Conservation (phyloP, 305 asterid species). For the Andrographis paniculata region DNA sequence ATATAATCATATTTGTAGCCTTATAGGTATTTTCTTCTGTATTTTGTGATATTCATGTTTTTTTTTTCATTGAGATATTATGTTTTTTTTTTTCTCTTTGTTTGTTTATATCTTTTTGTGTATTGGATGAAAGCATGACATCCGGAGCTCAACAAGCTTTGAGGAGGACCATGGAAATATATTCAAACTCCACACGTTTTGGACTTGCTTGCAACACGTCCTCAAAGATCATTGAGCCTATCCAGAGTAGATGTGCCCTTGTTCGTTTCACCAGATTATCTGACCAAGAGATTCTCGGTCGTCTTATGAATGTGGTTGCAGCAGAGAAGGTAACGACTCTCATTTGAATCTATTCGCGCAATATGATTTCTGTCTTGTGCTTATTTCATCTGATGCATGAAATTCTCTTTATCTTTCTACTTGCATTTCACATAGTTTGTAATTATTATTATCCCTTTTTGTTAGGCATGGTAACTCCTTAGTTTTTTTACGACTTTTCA, state of each 20-base stretch:
- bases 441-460: too few species aligned
- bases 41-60: too few species aligned
- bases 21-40: too few species aligned
- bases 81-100: too few species aligned
- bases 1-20: too few species aligned
- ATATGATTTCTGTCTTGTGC: too few species aligned
- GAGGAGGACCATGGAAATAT: slow-evolving; percentile 98
- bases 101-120: slow-evolving; percentile 14
- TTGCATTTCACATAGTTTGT: too few species aligned
- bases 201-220: slow-evolving; percentile 97
- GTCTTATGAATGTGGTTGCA: slow-evolving; percentile 82
- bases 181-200: slow-evolving; percentile 89
- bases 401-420: too few species aligned
- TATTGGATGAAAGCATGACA: slow-evolving; percentile 66
- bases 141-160: slow-evolving; percentile 98
- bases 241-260: slow-evolving; percentile 96
- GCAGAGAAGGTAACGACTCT: slow-evolving; percentile 62
- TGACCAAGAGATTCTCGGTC: slow-evolving; percentile 95
- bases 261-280: slow-evolving; percentile 85
- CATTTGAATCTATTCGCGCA: background rate
- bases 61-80: too few species aligned
- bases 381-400: too few species aligned
- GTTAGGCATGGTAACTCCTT: too few species aligned
- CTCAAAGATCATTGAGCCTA: slow-evolving; percentile 87
- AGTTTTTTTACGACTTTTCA: too few species aligned